Evolutionary conservation across 2,329 filamentous ascomycete genomes (phyloP), one percentile per base, ranked within the genome.

Genomic region (Aspergillus carbonarius): DNA sequence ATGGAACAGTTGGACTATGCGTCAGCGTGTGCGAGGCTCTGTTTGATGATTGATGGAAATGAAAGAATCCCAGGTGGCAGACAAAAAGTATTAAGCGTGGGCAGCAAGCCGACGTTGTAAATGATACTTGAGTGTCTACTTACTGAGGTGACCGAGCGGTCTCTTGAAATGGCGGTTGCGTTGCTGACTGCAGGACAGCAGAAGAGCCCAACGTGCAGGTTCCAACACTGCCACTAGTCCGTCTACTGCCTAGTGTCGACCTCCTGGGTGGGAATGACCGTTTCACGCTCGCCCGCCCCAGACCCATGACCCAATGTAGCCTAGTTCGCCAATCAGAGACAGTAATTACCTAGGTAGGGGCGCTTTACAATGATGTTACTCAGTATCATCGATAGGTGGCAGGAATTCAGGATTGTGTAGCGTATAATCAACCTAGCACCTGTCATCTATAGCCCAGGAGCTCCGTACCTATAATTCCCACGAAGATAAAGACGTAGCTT

Each of bases 131-230:
- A 51, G 54, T 61, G 60, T 62, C 57, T 58, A 63, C 49, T 57
- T 60, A 61, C 63, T 65, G 63, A 60, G 61, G 44, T 63, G 51
- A 54, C 51, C 59, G n/a, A 59, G 62, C 64, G 64, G 66, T 62
- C 60, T 61, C 61, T 56, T 66, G 64, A 64, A 63, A 63, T 65
- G 62, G 63, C 59, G 62, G 65, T 65, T 67, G 61, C 63, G 67
- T 69, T 69, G 66, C 57, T 63, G 55, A 66, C 62, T 69, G 65
- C 62, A 69, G 66, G 66, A 66, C 62, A 67, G 67, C 68, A 69
- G 66, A 62, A 55, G 68, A 65, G 60, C 67, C 66, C 60, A 63
- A 62, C 62, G 63, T 68, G 68, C 65, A 68, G 63, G 59, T 63
- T 61, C 56, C 55, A 52, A 39, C 37, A 46, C 27, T 46, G 53